Evolutionary conservation across 352 stramenopile species (phyloP), one percentile per base, ranked within the genome.

Genomic region (Aphanomyces invadans): DNA sequence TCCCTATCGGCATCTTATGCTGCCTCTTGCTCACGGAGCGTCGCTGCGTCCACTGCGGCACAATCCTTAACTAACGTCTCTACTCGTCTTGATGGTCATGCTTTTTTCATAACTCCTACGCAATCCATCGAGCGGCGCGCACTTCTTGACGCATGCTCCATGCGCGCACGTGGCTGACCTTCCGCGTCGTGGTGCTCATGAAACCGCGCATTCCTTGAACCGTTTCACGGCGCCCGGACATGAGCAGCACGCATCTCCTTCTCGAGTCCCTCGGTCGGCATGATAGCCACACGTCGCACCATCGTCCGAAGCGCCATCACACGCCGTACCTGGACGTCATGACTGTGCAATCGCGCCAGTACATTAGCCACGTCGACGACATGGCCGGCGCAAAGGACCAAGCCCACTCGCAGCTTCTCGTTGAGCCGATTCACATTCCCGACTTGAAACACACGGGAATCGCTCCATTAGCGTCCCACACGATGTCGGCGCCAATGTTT

Each of bases 321-420:
- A 10, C 42, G 42, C 82, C 82, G 23, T 87, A 86, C 49, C 38
- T 90, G 31, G 82, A 90, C 39, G 80, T 88, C 21, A 49, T 90
- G 10, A 78, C 76, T 0, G 71, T 90, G 17, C 80, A 88, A n/a
- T 83, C 77, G 0, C 80, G 74, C 29, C 80, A 76, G 2, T 66
- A 56, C 63, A 25, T 54, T 53, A 23, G 38, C 45, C 10, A 62
- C 4, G 32, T n/a, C n/a, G n/a, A n/a, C n/a, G n/a, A n/a, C n/a
- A n/a, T n/a, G n/a, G n/a, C n/a, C n/a, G n/a, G n/a, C n/a, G n/a
- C n/a, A n/a, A n/a, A n/a, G n/a, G 21, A 71, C 25, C 44, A 52
- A 1, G 45, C 21, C 23, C 54, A 66, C 45, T 26, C 15, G 0
- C 52, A 76, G 10, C 57, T 90, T 17, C 75, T 90, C 0, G 42